Evolutionary conservation across 352 stramenopile species (phyloP).

Genomic region (Globisporangium megalacanthum): DNA sequence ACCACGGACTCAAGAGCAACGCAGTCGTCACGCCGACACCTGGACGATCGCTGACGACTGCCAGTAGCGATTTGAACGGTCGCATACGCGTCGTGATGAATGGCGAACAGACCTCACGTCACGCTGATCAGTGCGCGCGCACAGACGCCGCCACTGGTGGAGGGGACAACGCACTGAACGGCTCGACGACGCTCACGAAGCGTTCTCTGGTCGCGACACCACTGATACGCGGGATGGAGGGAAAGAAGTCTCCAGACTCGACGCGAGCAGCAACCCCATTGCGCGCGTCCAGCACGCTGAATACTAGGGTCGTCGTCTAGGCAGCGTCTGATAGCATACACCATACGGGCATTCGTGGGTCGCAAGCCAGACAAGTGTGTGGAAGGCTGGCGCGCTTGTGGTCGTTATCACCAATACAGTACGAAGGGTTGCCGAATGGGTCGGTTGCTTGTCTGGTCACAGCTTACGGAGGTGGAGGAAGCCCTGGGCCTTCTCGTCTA

Average conservation of each 20-base stretch:
- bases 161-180: too few species aligned
- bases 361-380: too few species aligned
- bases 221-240: not conserved
- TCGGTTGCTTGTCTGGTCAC: not conserved
- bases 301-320: not conserved
- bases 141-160: not conserved
- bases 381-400: too few species aligned
- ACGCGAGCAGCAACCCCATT: slow-evolving; percentile 11
- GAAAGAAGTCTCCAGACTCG: slow-evolving; percentile 12
- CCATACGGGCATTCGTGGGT: too few species aligned
- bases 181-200: slow-evolving; percentile 5
- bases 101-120: not conserved
- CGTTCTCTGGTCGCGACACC: not conserved
- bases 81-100: not conserved
- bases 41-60: not conserved
- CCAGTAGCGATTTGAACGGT: not conserved
- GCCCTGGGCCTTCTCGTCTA: slow-evolving; percentile 60
- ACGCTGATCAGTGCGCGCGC: not conserved
- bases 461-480: slow-evolving; percentile 75
- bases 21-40: not conserved
- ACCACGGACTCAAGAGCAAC: not conserved
- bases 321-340: too few species aligned
- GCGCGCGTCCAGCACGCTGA: not conserved
- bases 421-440: not conserved
- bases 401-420: not conserved